Percentiles rank a stretch among this genome's conserved stretches.
phyloP scores from a whole-genome alignment of 441 rosid species.

The Cnidoscolus chayamansa region DNA sequence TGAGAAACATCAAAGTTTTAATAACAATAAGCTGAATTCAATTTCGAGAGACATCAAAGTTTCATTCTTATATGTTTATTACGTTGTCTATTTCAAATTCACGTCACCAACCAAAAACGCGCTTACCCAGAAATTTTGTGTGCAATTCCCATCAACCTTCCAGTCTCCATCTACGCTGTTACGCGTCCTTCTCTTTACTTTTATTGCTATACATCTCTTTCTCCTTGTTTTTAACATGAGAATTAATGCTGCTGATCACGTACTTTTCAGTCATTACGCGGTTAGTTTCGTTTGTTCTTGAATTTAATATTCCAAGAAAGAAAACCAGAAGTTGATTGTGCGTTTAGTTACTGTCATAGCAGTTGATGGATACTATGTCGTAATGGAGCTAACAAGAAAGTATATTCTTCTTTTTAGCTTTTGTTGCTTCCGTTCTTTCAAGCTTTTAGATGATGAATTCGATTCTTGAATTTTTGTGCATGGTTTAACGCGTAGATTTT shows the following conservation, averaged over 20 bases:
- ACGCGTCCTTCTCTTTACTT: too few relatives aligned
- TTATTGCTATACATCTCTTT: too few relatives aligned
- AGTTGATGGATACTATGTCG: slow-evolving; percentile 12
- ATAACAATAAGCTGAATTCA: too few relatives aligned
- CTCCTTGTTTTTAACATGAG: too few relatives aligned
- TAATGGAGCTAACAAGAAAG: too few relatives aligned
- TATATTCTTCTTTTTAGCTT: too few relatives aligned
- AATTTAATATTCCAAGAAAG: not conserved
- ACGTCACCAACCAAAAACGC: slow-evolving; percentile 3
- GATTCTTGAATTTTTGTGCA: slow-evolving; percentile 28
- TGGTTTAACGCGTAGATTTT: slow-evolving; percentile 19
- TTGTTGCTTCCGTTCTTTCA: too few relatives aligned
- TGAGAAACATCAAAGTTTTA: too few relatives aligned
- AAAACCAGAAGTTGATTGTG: not conserved
- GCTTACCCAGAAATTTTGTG: slow-evolving; percentile 10
- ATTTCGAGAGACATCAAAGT: too few relatives aligned
- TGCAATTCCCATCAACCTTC: slow-evolving; percentile 3
- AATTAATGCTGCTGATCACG: not conserved
- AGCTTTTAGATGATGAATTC: not conserved
- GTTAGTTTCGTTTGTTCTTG: slow-evolving; percentile 20
- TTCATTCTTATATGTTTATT: too few relatives aligned
- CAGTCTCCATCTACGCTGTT: too few relatives aligned
- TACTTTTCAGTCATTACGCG: slow-evolving; percentile 32
- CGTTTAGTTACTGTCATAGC: too few relatives aligned
- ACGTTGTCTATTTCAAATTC: not conserved